phyloP scores from a whole-genome alignment of 352 stramenopile species.

The Globisporangium takayamanum region DNA sequence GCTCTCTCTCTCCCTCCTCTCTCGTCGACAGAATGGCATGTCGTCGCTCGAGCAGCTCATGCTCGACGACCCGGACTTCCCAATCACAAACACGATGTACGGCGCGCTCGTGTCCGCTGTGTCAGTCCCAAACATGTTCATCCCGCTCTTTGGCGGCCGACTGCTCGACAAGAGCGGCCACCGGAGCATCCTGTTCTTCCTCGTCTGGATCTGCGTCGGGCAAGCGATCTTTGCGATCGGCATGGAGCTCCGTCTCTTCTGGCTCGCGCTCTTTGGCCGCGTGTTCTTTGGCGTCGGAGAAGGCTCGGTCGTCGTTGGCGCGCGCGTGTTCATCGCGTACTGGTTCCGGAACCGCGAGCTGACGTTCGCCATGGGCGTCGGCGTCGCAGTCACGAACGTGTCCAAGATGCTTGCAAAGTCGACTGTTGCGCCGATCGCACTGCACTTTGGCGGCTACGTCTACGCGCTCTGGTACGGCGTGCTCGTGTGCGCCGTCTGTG shows the following conservation, averaged over 20 bases:
- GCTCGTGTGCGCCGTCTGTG: slow-evolving; percentile 45
- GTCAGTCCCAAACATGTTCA: slow-evolving; percentile 79
- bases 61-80: slow-evolving; percentile 65
- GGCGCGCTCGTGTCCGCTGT: slow-evolving; percentile 73
- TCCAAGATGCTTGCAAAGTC: slow-evolving; percentile 90
- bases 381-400: slow-evolving; percentile 86
- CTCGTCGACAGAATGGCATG: slow-evolving; percentile 54
- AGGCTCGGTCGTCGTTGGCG: slow-evolving; percentile 73
- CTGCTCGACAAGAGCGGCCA: slow-evolving; percentile 78
- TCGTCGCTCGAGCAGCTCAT: slow-evolving; percentile 77
- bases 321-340: slow-evolving; percentile 75
- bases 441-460: slow-evolving; percentile 84
- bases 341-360: slow-evolving; percentile 80
- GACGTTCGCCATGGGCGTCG: slow-evolving; percentile 87
- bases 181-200: slow-evolving; percentile 70
- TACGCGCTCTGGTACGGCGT: slow-evolving; percentile 81
- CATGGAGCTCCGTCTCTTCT: slow-evolving; percentile 69
- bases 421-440: slow-evolving; percentile 76
- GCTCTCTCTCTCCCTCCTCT: neutral
- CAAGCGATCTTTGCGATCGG: slow-evolving; percentile 74
- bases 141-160: slow-evolving; percentile 70
- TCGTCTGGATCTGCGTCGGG: slow-evolving; percentile 75
- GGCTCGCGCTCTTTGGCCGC: slow-evolving; percentile 71
- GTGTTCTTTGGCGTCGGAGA: slow-evolving; percentile 82
- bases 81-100: slow-evolving; percentile 84